Evolutionary conservation across 495 filamentous ascomycete genomes (phyloP), one percentile per base, ranked within the genome.

Genomic region (Lasiosphaeria hispida): DNA sequence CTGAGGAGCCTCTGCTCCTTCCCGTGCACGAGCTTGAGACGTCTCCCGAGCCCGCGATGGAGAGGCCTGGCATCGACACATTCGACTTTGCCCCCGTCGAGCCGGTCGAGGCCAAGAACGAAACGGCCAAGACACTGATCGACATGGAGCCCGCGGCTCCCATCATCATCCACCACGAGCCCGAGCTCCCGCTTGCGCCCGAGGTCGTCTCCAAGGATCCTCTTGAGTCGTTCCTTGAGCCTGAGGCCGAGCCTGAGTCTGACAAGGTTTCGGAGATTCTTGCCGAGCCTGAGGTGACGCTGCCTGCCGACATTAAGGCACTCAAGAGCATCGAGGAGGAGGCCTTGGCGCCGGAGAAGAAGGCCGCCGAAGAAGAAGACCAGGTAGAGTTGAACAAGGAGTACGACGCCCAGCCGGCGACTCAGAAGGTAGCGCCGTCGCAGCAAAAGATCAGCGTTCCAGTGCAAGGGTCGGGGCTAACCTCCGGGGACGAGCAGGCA

Each of bases 371-470:
- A 30, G 23, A 30, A 30, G 23, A 30, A 30, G 23, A 30, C 23
- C 2, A 30, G 23, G 23, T 30, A 30, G 13, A 48, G 19, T 9
- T 45, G 11, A 13, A 34, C 53, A 52, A 52, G 35, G 44, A 48
- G 14, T 33, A 45, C 14, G 49, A 37, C 5, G 15, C 40, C 47
- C 44, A 55, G 53, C 47, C 43, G 33, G 49, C 40, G 48, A 55
- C 58, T 58, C 61, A 66, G 59, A 65, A 69, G 66, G 66, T 67
- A 67, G 62, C 62, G 52, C 66, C 64, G 14, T 1, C 44, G 41
- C 39, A 15, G 39, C 39, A 11, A 41, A 15, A 15, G 14, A 41
- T 2, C 7, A 17, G 13, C 14, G 0, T 5, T n/a, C 11, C 13
- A 30, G 19, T 1, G 38, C 18, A n/a, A 30, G 19, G 19, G n/a